Conservation (phyloP, 2,329 filamentous ascomycete species). For the Ceratocystis destructans region DNA sequence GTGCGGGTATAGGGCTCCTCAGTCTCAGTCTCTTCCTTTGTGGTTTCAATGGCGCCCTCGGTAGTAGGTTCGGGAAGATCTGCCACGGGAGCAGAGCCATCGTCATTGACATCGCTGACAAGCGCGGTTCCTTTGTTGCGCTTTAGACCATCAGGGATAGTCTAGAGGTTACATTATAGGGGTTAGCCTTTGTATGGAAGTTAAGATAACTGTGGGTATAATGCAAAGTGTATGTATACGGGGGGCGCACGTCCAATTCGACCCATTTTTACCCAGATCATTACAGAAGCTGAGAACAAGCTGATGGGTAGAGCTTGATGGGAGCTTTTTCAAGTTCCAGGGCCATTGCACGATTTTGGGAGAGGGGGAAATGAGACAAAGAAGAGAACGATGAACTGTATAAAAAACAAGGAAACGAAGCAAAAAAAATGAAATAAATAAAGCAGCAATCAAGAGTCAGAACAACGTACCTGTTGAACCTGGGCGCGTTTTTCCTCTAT, state of each 20-base stretch:
- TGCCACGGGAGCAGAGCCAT: conserved; percentile 50
- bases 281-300: conserved; percentile 19
- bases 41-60: conserved; percentile 47
- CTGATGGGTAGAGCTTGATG: not conserved
- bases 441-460: not conserved
- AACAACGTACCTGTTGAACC: conserved; percentile 52
- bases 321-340: not conserved
- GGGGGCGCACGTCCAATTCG: not conserved
- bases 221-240: not conserved
- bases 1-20: conserved; percentile 39
- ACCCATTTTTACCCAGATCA: not conserved
- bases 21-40: conserved; percentile 40
- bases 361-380: not conserved
- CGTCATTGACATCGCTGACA: conserved; percentile 63
- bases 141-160: conserved; percentile 50
- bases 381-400: conserved; percentile 8
- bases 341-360: not conserved
- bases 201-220: not conserved
- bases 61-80: conserved; percentile 65
- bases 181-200: conserved; percentile 1
- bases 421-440: not conserved
- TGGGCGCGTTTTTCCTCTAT: conserved; percentile 74
- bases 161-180: conserved; percentile 29
- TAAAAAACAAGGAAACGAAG: conserved; percentile 14
- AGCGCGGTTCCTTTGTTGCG: conserved; percentile 54